These are phyloP conservation scores for Vitis cinerea DNA, from an alignment of 164 flowering plant genomes.

Conservation along the genomic window DNA sequence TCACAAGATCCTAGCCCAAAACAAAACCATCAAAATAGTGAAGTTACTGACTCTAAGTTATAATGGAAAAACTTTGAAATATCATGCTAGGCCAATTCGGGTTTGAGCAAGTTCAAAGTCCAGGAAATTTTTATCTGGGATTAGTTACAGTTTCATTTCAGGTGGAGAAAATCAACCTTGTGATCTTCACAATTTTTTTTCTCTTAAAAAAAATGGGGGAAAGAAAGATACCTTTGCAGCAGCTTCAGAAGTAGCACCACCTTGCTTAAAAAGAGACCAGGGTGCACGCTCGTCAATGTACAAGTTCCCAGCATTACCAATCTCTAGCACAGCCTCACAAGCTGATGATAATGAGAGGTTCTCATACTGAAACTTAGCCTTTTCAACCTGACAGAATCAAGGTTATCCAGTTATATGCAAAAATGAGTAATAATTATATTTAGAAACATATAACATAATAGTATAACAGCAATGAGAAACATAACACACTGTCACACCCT, in stretches of 20 bases:
- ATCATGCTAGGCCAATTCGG: no score
- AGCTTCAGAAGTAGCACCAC: conserved; percentile 78
- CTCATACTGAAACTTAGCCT: conserved; percentile 64
- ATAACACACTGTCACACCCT: no score
- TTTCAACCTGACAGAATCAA: conserved; percentile 53
- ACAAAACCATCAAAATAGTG: background rate
- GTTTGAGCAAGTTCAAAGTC: background rate
- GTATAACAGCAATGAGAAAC: no score
- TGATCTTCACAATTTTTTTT: no score
- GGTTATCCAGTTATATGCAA: background rate
- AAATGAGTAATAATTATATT: background rate
- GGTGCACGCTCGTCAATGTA: conserved; percentile 89
- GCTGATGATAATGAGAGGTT: conserved; percentile 77
- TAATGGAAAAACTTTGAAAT: background rate
- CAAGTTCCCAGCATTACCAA: conserved; percentile 85
- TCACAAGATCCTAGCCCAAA: conserved; percentile 72
- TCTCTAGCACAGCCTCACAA: conserved; percentile 85
- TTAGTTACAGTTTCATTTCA: no score
- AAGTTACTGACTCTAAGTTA: background rate
- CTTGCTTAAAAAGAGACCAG: conserved; percentile 90
- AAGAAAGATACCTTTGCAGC: conserved; percentile 74
- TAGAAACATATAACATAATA: no score
- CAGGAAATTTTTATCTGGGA: background rate
- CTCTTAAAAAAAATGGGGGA: background rate
- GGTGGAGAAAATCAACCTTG: no score